Evolutionary conservation across 306 rosid species (phyloP), one percentile per base, ranked within the genome.

Genomic region (Prunus davidiana): DNA sequence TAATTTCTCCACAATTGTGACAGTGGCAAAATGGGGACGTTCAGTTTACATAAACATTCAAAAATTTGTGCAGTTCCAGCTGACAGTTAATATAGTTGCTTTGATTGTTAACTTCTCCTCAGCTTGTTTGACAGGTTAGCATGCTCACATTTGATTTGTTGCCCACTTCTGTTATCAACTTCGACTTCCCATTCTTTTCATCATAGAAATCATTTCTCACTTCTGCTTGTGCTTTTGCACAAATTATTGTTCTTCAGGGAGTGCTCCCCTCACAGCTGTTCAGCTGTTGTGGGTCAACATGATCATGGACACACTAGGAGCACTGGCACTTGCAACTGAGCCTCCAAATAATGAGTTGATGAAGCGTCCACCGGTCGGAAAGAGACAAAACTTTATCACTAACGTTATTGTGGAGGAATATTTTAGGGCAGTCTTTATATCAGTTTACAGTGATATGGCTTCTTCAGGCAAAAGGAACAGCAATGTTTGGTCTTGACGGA

Each of bases 11-110:
- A 95, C 99, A 46, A 95, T 95, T 43, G 99, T 89, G 74, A 92
- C 99, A 15, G 97, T 95, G 71, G 97, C 90, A 24, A 94, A 91
- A 89, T 94, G 98, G 98, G 98, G 98, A 76, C 98, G 97, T 62
- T 95, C 99, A 0, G 97, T 95, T 67, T 92, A 95, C 85, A 84
- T 90, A 74, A 95, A 95, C 73, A 95, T 95, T 74, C 97, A 95
- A 84, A 95, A 95, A 82, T 95, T 92, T 24, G 99, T 95, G 24
- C 99, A 95, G 88, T 95, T 95, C 77, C 99, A 95, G 90, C 82
- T 95, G 82, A 95, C 97, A 0, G 97, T 95, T 74, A 95, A 95
- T 68, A 89, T 92, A 61, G 99, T 95, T 74, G 99, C 97, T 46
- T 78, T 95, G 65, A 72, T 92, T 60, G 97, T 95, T n/a, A 92